Evolutionary conservation across 202 grass and related monocot genomes (phyloP), one percentile per base, ranked within the genome.

Genomic region (Schoenoplectus tabernaemontani): DNA sequence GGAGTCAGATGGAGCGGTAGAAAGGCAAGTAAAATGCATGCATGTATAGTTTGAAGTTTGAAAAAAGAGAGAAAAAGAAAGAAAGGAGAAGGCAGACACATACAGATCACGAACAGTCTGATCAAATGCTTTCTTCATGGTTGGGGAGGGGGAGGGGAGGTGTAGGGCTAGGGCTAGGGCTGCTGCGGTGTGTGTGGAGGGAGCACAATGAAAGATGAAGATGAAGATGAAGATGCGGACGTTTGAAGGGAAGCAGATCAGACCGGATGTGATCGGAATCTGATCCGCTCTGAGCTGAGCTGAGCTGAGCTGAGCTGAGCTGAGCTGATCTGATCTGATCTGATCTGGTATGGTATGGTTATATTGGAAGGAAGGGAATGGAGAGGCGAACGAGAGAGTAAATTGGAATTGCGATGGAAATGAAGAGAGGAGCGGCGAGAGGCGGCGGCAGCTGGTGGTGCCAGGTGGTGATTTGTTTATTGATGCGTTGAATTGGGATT

Each of bases 31-130:
- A 19, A 82, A 4, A 67, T 20, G 39, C n/a, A 34, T 30, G 63
- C 12, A 75, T 51, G 13, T 16, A 51, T 51, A 16, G 41, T 73
- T 13, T 69, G 15, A 3, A 30, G 43, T 68, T 20, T 30, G 5
- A 22, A 22, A 42, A 22, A 42, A 4, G 54, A 28, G 38, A 46
- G 9, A 64, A 32, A 20, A 48, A 57, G 76, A 8, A 12, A 30
- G 13, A 22, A 41, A 10, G 51, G 19, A 33, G 30, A 7, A 71
- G 39, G 24, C 37, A 56, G 76, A 16, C 37, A 86, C 89, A 62
- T 89, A 98, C 95, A 95, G 7, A 81, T 98, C 89, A 30, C 95
- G 91, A 83, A 98, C 95, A 12, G 95, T 98, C 83, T 98, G 95
- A 81, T 89, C 89, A 69, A 98, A 95, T 76, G 81, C 95, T 85